Evolutionary conservation across 176 grass and related monocot genomes (phyloP).

Genomic region (Aechmea fasciata): DNA sequence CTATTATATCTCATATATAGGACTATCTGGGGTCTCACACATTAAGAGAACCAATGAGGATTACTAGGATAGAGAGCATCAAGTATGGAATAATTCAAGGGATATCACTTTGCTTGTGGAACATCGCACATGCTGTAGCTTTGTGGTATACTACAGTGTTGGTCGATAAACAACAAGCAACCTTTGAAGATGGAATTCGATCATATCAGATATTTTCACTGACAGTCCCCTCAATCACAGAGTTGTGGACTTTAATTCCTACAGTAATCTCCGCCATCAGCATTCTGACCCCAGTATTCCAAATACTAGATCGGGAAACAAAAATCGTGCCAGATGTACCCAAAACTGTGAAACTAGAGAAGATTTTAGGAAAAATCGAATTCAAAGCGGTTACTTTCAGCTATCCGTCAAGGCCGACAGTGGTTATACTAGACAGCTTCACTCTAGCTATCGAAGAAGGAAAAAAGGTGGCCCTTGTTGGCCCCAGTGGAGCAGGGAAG

Average conservation of each 20-base stretch:
- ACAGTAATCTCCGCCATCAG: constrained; percentile 44
- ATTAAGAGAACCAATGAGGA: constrained; percentile 39
- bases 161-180: constrained; percentile 28
- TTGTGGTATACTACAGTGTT: constrained; percentile 55
- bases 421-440: constrained; percentile 32
- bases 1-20: too few relatives aligned
- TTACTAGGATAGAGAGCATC: constrained; percentile 35
- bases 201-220: constrained; percentile 59
- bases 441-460: constrained; percentile 25
- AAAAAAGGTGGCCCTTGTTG: constrained; percentile 38
- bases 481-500: constrained; percentile 45
- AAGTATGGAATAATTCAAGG: constrained; percentile 51
- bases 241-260: constrained; percentile 55
- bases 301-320: constrained; percentile 54
- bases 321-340: constrained; percentile 39
- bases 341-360: constrained; percentile 1
- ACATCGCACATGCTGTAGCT: constrained; percentile 48
- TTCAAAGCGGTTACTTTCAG: constrained; percentile 30
- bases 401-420: constrained; percentile 34
- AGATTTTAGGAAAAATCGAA: constrained; percentile 23
- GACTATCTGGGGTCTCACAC: too few relatives aligned
- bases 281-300: constrained; percentile 37
- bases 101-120: constrained; percentile 44
- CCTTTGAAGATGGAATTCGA: constrained; percentile 35
- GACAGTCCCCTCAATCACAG: constrained; percentile 53